Conservation (phyloP, 176 grass and related monocot genomes). For the Avena sativa region DNA sequence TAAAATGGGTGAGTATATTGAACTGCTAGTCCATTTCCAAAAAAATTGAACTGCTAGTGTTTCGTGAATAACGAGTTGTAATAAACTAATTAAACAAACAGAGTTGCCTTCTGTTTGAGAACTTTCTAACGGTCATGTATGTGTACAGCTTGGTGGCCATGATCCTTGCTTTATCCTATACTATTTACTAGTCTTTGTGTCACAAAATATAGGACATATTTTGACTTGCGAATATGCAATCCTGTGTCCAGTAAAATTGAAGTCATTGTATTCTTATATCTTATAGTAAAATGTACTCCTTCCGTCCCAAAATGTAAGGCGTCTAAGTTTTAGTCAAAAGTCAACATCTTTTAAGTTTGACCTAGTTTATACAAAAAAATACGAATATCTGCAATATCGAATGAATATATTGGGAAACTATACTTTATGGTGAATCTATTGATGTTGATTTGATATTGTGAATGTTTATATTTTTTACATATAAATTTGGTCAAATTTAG, state of each 20-base stretch:
- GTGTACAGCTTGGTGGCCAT: neutral
- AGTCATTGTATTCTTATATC: neutral
- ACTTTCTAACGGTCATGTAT: neutral
- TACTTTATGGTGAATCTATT: no score
- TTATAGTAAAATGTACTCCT: neutral
- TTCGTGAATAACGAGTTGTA: neutral
- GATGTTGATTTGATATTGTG: no score
- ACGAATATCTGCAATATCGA: no score
- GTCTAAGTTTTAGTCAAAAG: no score
- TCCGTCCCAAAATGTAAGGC: no score
- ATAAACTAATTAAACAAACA: constrained; percentile 4
- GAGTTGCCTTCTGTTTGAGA: constrained; percentile 14
- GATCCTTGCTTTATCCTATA: neutral
- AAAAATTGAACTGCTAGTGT: neutral
- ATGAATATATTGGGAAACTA: no score
- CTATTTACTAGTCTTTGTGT: neutral
- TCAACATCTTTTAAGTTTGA: no score
- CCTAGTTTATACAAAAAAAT: no score
- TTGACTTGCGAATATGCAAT: neutral
- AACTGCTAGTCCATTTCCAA: neutral
- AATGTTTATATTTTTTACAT: no score
- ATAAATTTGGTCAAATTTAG: no score
- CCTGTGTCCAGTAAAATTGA: neutral
- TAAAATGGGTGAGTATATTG: neutral
- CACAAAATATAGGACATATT: neutral